A percentile compares a stretch with the other conserved stretches of the same genome.
phyloP scores from a whole-genome alignment of 345 rosid species.

The Moringa oleifera region DNA sequence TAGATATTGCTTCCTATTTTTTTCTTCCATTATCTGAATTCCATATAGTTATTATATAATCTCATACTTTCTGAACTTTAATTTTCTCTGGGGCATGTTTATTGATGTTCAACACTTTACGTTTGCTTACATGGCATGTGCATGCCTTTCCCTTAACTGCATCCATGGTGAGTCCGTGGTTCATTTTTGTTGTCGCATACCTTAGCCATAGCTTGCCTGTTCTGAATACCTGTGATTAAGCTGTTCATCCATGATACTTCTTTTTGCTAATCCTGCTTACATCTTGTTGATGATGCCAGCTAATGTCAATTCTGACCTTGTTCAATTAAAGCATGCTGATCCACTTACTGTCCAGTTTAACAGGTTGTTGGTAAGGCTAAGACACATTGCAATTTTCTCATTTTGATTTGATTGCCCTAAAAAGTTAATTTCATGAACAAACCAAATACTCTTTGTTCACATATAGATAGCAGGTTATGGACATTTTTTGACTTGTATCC shows the following conservation, averaged over 20 bases:
- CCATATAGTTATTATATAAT: not conserved
- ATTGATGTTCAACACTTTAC: slow-evolving; percentile 7
- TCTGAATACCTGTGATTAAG: not conserved
- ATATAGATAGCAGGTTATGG: not conserved
- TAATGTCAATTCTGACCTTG: slow-evolving; percentile 28
- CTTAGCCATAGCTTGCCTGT: not conserved
- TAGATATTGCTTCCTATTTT: not conserved
- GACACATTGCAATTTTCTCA: slow-evolving; percentile 7
- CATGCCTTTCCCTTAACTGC: not conserved
- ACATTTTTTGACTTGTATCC: not conserved
- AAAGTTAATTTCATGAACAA: too few species aligned
- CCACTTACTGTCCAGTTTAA: slow-evolving; percentile 50
- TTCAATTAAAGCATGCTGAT: slow-evolving; percentile 42
- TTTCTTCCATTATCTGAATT: not conserved
- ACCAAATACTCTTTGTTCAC: not conserved
- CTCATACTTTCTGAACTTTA: not conserved
- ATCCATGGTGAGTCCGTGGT: not conserved
- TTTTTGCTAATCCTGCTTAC: slow-evolving; percentile 19
- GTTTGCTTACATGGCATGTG: not conserved
- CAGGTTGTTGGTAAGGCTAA: slow-evolving; percentile 69
- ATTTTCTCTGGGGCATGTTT: slow-evolving; percentile 5
- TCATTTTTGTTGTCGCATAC: slow-evolving; percentile 1
- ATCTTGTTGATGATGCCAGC: slow-evolving; percentile 30
- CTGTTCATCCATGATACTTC: slow-evolving; percentile 10
- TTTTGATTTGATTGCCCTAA: not conserved